These are phyloP conservation scores for Lachnellula willkommii DNA, from an alignment of 2,329 filamentous ascomycete species.

Conservation along the genomic window DNA sequence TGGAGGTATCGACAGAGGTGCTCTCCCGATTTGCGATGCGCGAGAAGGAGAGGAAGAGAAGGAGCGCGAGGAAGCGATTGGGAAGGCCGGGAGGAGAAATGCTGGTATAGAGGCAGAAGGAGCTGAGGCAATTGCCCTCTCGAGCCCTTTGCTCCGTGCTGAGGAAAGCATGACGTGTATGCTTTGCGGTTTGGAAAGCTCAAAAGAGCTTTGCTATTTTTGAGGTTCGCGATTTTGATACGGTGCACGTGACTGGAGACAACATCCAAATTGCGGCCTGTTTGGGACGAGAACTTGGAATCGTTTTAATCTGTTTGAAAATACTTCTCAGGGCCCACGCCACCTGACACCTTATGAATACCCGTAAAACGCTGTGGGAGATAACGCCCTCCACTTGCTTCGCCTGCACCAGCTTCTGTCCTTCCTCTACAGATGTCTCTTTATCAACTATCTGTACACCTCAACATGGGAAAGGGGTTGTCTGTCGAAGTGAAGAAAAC, in stretches of 20 bases:
- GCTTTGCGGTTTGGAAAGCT: neutral
- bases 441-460: no score
- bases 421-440: no score
- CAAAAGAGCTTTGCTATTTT: neutral
- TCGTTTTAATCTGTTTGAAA: no score
- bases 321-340: no score
- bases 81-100: slow-evolving; percentile 70
- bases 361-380: no score
- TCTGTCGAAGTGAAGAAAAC: no score
- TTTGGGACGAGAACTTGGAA: no score
- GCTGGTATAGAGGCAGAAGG: slow-evolving; percentile 54
- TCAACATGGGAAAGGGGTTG: no score
- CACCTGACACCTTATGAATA: no score
- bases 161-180: slow-evolving; percentile 57
- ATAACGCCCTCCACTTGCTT: no score
- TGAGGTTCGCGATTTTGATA: neutral
- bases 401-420: no score
- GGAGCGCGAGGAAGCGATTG: slow-evolving; percentile 41
- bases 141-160: slow-evolving; percentile 55
- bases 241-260: neutral
- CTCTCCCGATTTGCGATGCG: slow-evolving; percentile 79
- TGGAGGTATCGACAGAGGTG: slow-evolving; percentile 73
- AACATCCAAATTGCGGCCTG: neutral
- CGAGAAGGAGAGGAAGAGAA: slow-evolving; percentile 68
- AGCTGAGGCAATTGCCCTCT: slow-evolving; percentile 47